phyloP scores from a whole-genome alignment of 768 basidiomycete species.

The Psilocybe sp. region DNA sequence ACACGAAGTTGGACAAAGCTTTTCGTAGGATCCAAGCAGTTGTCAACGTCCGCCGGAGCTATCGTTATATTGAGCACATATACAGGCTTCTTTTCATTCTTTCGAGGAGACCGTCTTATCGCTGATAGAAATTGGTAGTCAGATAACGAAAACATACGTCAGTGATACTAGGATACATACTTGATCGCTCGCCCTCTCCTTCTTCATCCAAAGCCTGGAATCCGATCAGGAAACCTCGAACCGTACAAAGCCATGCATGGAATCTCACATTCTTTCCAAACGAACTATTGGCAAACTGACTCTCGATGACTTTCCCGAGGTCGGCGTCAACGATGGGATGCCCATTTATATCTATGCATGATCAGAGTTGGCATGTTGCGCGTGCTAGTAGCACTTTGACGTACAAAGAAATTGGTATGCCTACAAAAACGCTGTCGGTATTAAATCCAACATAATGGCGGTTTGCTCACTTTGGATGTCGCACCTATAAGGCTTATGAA shows the following conservation, averaged over 20 bases:
- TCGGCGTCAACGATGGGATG: constrained; percentile 67
- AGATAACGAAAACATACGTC: constrained; percentile 9
- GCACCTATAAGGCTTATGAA: constrained; percentile 84
- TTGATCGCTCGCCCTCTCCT: constrained; percentile 45
- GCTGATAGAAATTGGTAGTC: constrained; percentile 33
- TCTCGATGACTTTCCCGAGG: constrained; percentile 67
- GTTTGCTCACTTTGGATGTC: constrained; percentile 56
- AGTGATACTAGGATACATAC: constrained; percentile 26
- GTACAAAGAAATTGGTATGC: constrained; percentile 86
- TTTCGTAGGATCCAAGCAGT: constrained; percentile 80
- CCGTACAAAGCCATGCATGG: constrained; percentile 1
- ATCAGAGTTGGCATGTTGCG: constrained; percentile 1
- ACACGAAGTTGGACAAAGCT: constrained; percentile 66
- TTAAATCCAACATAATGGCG: neutral
- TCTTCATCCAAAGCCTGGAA: constrained; percentile 64
- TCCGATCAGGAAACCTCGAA: neutral
- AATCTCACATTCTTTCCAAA: constrained; percentile 69
- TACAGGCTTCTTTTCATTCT: constrained; percentile 74
- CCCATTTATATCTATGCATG: constrained; percentile 66
- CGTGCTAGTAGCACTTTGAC: constrained; percentile 18
- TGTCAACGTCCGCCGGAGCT: constrained; percentile 67
- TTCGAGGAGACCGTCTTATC: constrained; percentile 71
- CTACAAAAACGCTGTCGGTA: constrained; percentile 37
- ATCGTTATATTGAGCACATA: constrained; percentile 79
- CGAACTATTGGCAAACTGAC: constrained; percentile 60